A percentile compares a stretch with the other conserved stretches of the same genome.
Evolutionary conservation across 352 stramenopile genomes (phyloP).

Genomic region (Globisporangium alternatum): DNA sequence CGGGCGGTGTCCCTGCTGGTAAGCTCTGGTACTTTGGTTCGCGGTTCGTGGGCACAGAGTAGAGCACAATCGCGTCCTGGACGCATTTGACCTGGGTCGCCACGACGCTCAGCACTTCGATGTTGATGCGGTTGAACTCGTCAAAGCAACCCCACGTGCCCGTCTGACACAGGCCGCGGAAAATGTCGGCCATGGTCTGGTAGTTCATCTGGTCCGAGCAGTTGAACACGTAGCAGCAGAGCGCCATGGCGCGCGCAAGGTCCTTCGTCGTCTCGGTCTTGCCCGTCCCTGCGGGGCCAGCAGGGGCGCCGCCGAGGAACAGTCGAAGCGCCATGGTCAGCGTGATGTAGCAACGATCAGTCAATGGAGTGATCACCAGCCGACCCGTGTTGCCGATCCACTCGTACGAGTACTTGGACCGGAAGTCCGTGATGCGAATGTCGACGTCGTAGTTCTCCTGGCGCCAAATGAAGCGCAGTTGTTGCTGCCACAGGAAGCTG

Average conservation of each 20-base stretch:
- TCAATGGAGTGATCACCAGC: constrained; percentile 95
- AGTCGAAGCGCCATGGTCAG: constrained; percentile 95
- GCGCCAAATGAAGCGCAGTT: constrained; percentile 89
- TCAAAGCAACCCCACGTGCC: constrained; percentile 88
- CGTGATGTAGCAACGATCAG: constrained; percentile 97
- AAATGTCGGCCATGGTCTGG: constrained; percentile 88
- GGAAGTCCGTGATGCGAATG: constrained; percentile 96
- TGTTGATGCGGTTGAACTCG: constrained; percentile 89
- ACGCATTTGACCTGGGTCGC: constrained; percentile 86
- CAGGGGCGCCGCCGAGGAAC: constrained; percentile 94
- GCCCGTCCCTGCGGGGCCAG: constrained; percentile 91
- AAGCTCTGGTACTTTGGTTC: constrained; percentile 93
- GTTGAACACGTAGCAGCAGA: constrained; percentile 90
- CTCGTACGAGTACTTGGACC: constrained; percentile 92
- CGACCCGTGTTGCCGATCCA: constrained; percentile 89
- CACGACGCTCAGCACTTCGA: constrained; percentile 85
- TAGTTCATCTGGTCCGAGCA: constrained; percentile 91
- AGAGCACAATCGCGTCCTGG: constrained; percentile 80
- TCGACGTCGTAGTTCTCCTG: constrained; percentile 94
- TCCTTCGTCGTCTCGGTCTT: constrained; percentile 90
- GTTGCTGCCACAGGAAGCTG: constrained; percentile 88
- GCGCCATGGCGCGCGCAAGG: constrained; percentile 77
- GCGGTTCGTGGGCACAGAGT: constrained; percentile 92
- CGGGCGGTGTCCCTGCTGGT: constrained; percentile 91
- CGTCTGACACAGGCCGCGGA: constrained; percentile 79